These are phyloP conservation scores for Globisporangium alternatum DNA, from an alignment of 352 stramenopile species.

Conservation along the genomic window DNA sequence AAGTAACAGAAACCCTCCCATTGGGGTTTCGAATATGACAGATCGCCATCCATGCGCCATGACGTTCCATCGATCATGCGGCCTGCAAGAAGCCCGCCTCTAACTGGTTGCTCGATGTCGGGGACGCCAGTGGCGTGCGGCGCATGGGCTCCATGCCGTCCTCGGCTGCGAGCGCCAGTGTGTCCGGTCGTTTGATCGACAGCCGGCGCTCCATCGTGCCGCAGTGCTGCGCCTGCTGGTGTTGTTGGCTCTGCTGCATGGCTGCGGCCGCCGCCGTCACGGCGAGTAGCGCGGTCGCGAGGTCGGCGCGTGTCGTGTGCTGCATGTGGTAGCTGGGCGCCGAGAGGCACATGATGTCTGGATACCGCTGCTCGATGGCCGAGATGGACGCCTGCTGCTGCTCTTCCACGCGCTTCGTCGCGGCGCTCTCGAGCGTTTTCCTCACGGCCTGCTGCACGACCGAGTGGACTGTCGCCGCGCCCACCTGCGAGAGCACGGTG, in stretches of 20 bases:
- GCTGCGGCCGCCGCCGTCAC: conserved; percentile 8
- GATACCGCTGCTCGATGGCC: conserved; percentile 54
- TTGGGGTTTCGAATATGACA: background rate
- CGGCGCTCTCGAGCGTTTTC: conserved; percentile 27
- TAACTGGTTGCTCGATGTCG: background rate
- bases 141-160: conserved; percentile 10
- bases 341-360: conserved; percentile 62
- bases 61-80: conserved; percentile 5
- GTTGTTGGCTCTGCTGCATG: background rate
- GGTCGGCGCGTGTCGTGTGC: conserved; percentile 14
- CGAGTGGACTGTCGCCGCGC: conserved; percentile 28
- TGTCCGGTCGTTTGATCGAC: conserved; percentile 14
- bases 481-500: conserved; percentile 43
- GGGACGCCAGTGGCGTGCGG: conserved; percentile 15
- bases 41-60: too few relatives aligned
- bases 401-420: conserved; percentile 24
- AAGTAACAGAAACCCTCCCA: conserved; percentile 13
- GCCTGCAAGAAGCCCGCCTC: conserved; percentile 17
- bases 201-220: conserved; percentile 15
- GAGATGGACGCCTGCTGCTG: conserved; percentile 51
- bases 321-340: conserved; percentile 11
- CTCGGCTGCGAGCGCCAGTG: conserved; percentile 10
- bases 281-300: conserved; percentile 15
- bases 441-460: conserved; percentile 39
- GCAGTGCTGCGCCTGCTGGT: conserved; percentile 12